Evolutionary conservation across 2,329 filamentous ascomycete species (phyloP).

Genomic region (Metarhizium rileyi): DNA sequence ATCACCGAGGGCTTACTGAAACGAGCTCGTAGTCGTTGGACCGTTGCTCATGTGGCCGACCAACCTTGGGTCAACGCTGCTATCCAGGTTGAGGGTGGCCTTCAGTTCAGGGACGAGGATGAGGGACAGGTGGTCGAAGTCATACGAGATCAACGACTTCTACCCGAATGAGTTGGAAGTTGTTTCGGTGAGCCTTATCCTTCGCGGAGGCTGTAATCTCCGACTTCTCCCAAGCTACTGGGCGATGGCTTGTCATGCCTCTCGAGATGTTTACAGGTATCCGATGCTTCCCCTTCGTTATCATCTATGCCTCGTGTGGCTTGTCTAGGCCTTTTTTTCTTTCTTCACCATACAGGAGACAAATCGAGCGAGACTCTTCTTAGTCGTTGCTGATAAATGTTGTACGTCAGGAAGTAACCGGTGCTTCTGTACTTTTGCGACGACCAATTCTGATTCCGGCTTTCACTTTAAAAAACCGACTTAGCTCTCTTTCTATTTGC

Average conservation of each 20-base stretch:
- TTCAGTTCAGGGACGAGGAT: slow-evolving; percentile 50
- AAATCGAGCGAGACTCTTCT: neutral
- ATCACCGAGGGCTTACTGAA: slow-evolving; percentile 80
- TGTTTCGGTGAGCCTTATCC: neutral
- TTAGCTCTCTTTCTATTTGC: neutral
- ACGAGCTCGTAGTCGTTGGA: slow-evolving; percentile 70
- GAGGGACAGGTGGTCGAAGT: slow-evolving; percentile 42
- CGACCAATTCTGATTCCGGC: neutral
- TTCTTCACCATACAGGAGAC: neutral
- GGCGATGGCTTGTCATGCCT: no score
- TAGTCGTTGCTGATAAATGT: neutral
- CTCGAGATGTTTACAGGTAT: no score
- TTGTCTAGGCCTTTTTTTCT: neutral
- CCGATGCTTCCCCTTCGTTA: no score
- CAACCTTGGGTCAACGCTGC: slow-evolving; percentile 69
- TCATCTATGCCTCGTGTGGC: no score
- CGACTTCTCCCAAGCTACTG: neutral
- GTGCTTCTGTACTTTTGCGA: neutral
- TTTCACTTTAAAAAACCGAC: neutral
- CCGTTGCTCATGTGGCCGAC: slow-evolving; percentile 61
- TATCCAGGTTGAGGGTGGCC: slow-evolving; percentile 55
- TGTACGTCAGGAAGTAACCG: neutral
- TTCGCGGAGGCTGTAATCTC: neutral
- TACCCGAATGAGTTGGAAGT: neutral
- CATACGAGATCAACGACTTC: neutral